Base-by-base conservation (phyloP, 108 stramenopile species). In the Fragilaria radians region DNA sequence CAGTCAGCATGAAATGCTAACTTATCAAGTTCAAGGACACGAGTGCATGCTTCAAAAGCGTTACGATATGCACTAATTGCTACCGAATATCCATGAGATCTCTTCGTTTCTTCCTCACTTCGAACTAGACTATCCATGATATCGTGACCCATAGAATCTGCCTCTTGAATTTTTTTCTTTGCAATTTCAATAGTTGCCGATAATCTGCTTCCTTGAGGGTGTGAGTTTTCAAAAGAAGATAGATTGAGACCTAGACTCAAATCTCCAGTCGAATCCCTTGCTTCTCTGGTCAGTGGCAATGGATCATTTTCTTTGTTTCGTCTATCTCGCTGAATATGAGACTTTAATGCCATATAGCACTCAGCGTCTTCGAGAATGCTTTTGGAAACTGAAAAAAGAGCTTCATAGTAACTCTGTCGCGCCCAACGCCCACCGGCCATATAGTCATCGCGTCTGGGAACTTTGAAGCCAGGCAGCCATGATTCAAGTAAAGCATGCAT, bases 371-470 rank as follows among this genome's bases (percentile, higher is more conserved):
- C 93, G 4, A 94, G 68, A 28, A 94, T 85, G 53, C 70, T 85
- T 26, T 71, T 77, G 0, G 89, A 78, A 17, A 90, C 76, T 7
- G 71, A 59, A 58, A 77, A 89, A 53, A 94, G 70, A 22, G 93
- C 93, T 54, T 91, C 87, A 63, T 94, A 94, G 71, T 85, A 94
- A 34, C 85, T 86, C 57, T 90, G 87, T 34, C 87, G 61, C 3
- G 93, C 93, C 93, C 93, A 94, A 23, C 89, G 45, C 33, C 93
- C 93, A 34, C 93, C 93, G 24, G 93, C 93, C 52, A 94, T 68
- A 66, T 94, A 91, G 63, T 94, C 86, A 31, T 89, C 85, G 2
- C 93, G 71, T 25, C 80, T 59, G 23, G 93, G 93, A 57, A 94
- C 78, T 52, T 80, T 78, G 31, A 89, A 48, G 11, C 86, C 88